Evolutionary conservation across 2,329 filamentous ascomycete species (phyloP), one percentile per base, ranked within the genome.

Genomic region (Aspergillus neoniger): DNA sequence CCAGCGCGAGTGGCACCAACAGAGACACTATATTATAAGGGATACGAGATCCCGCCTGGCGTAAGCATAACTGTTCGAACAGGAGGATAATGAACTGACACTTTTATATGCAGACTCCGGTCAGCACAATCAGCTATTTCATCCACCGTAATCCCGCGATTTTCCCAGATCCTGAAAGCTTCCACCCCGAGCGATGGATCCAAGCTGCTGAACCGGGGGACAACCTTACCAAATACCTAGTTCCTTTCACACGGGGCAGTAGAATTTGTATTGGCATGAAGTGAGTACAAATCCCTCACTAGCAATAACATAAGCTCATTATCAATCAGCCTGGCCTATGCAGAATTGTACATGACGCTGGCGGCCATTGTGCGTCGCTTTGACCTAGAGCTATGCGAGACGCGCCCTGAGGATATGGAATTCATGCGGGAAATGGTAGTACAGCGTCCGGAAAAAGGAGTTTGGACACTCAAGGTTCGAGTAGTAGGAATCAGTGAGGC

Each of bases 11-110:
- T 67, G 19, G 60, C 71, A 14, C 69, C 69, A 2, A 61, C 53
- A 1, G 68, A 74, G 38, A 54, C 67, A 0, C 57, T 77, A 47
- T 59, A 64, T 3, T 77, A 75, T 53, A 70, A 73, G 17, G 56
- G 67, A 8, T 69, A 70, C 53, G 58, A 59, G 3, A 77, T 76
- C 14, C 55, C 55, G n/a, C 44, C 55, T 15, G 55, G 55, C 6
- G 55, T 57, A 39, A 51, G 55, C 8, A 30, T 28, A 1, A 25
- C 21, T 21, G 7, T 28, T 17, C 15, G 4, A 19, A 21, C 6
- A 38, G 28, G 5, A 43, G 4, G 19, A 25, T 23, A 4, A 10
- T 32, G 12, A 5, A 12, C 47, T 41, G 38, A 17, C 32, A 17
- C 19, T 8, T 15, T 2, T 10, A 0, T 19, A 17, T 5, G 21